Base-by-base conservation (phyloP, 495 filamentous ascomycete species). In the Penicillium egyptiacum region DNA sequence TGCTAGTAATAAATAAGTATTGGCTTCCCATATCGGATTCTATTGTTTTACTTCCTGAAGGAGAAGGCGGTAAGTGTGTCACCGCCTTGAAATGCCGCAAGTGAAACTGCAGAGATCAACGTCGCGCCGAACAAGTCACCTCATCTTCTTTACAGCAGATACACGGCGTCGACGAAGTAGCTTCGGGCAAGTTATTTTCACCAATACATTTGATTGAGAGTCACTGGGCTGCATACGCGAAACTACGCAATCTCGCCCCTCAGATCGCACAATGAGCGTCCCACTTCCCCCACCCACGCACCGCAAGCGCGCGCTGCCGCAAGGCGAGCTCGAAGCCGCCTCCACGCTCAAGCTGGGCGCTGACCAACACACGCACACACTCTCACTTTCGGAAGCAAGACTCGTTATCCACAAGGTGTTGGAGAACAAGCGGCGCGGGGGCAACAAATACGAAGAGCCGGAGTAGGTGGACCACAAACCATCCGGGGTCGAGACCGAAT, bases 361-460 rank as follows among this genome's bases (percentile, higher is more conserved):
- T 63, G 96, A 98, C 74, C 82, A 91, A 61, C 79, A 90, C 67
- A 90, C 92, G 35, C 90, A 92, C 61, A 89, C 89, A 3, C 80
- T 98, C 51, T 93, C 90, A 31, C 79, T 96, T 30, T 92, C 88
- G 12, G 94, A 96, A 68, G 92, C 93, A n/a, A 83, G 90, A 57
- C 81, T 96, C 35, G 86, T 97, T 61, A 90, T 98, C 60, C 90
- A 90, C 67, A 91, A 90, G 45, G 85, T 96, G 26, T 81, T 95
- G 52, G 80, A 88, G 40, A 89, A 79, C 61, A 79, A 79, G 65
- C 70, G 71, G 5, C 61, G 75, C 0, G 75, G 74, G 12, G 76
- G 75, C 19, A 75, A 76, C 58, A 75, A 77, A 60, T 78, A 78
- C 56, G 76, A 79, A 51, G 78, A 81, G 63, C 77, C 79, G 23